These are phyloP conservation scores for Zymoseptoria passerinii DNA, from an alignment of 2,329 filamentous ascomycete genomes.

Conservation along the genomic window DNA sequence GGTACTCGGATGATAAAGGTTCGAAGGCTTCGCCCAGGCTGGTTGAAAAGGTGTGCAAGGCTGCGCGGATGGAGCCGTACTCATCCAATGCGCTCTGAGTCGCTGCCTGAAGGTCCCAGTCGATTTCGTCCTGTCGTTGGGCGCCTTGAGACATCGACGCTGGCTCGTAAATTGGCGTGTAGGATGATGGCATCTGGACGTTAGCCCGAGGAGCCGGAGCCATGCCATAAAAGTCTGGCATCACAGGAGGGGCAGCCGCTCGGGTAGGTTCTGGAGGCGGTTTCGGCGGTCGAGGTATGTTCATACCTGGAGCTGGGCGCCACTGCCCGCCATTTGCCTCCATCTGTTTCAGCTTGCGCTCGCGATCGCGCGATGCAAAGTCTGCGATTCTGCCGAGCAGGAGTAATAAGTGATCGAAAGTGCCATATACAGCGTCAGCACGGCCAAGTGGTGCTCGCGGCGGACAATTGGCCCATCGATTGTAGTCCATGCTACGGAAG, in stretches of 20 bases:
- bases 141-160: constrained; percentile 18
- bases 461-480: constrained; percentile 76
- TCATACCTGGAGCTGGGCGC: constrained; percentile 46
- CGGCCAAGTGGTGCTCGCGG: constrained; percentile 73
- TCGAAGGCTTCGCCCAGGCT: constrained; percentile 68
- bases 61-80: constrained; percentile 66
- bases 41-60: constrained; percentile 59
- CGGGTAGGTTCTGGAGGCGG: constrained; percentile 21
- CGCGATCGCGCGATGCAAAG: constrained; percentile 69
- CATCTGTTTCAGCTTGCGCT: constrained; percentile 64
- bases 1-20: constrained; percentile 61
- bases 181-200: constrained; percentile 37
- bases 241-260: constrained; percentile 12
- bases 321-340: constrained; percentile 51
- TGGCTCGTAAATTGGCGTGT: constrained; percentile 20
- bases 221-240: constrained; percentile 48
- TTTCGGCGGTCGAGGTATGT: constrained; percentile 31
- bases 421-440: constrained; percentile 73
- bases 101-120: constrained; percentile 51
- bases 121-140: constrained; percentile 37
- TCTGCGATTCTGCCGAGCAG: constrained; percentile 70
- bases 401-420: constrained; percentile 79
- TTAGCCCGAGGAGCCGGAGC: constrained; percentile 34
- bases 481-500: constrained; percentile 62
- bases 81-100: constrained; percentile 65